Percentiles rank a stretch among this genome's conserved stretches.
Evolutionary conservation across 1,284 basidiomycete genomes (phyloP).

Genomic region (Ustilago trichophora): DNA sequence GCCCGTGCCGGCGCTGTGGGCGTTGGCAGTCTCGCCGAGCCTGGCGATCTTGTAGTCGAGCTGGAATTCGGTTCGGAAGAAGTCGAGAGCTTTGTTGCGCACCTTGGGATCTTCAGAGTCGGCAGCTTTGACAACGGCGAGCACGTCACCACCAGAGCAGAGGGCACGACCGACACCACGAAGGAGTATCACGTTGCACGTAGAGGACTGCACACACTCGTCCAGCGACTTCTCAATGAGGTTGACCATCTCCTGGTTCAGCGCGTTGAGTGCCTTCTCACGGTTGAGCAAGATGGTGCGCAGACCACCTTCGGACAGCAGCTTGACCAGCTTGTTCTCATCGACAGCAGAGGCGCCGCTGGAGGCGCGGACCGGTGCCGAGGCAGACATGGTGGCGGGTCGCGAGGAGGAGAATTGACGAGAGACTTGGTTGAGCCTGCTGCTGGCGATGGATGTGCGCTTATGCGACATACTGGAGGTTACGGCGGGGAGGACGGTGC

Average conservation of each 20-base stretch:
- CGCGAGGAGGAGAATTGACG: conserved; percentile 26
- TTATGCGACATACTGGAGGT: too few relatives aligned
- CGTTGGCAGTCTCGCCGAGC: conserved; percentile 42
- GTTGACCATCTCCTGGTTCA: conserved; percentile 84
- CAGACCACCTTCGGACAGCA: conserved; percentile 47
- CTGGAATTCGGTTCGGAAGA: conserved; percentile 94
- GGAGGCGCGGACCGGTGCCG: conserved; percentile 6
- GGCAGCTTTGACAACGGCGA: conserved; percentile 68
- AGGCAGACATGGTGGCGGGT: conserved; percentile 14
- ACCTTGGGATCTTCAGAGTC: conserved; percentile 40
- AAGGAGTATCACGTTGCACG: conserved; percentile 55
- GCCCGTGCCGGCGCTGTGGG: conserved; percentile 70
- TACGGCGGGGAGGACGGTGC: too few relatives aligned
- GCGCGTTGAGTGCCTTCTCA: conserved; percentile 83
- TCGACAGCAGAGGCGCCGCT: not conserved
- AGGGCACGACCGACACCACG: conserved; percentile 79
- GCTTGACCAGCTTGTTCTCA: conserved; percentile 44
- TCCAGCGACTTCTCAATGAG: conserved; percentile 78
- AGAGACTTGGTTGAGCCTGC: conserved; percentile 35
- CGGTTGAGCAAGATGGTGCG: conserved; percentile 83
- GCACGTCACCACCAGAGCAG: conserved; percentile 94
- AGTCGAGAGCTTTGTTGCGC: conserved; percentile 75
- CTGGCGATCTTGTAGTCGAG: conserved; percentile 85
- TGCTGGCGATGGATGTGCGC: conserved; percentile 22
- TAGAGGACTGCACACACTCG: conserved; percentile 69